Base-by-base conservation (phyloP, 306 rosid species). In the Vicia villosa region DNA sequence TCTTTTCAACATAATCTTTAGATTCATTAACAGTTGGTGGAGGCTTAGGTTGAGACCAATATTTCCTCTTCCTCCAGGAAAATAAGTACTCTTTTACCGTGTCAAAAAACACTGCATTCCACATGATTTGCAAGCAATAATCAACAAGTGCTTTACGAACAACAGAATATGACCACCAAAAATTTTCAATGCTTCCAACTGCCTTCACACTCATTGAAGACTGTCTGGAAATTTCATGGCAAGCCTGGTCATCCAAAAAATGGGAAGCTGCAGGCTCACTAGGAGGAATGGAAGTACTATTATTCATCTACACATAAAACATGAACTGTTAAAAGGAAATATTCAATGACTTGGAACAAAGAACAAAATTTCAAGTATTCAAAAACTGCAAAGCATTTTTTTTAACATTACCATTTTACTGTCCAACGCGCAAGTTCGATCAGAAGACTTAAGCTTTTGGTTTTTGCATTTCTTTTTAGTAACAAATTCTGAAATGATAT, bases 91-190 rank as follows among this genome's bases (percentile, higher is more conserved):
- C 96, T 9, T 80, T 80, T 57, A 94, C 59, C 21, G 79, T 59
- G 83, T 94, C 96, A 86, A 76, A 89, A 82, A 83, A 85, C 50
- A 89, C 89, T 42, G 97, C 92, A 83, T 94, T 94, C 99, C 97
- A 94, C 83, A 82, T 82, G 52, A 89, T 91, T 86, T 89, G 81
- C 86, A 81, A 77, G 87, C 91, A 91, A 79, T 80, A 80, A 76
- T 87, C 83, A 74, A 73, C 66, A 76, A 94, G 88, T 66, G 82
- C 77, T 81, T 70, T 79, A 30, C 99, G 82, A 60, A 94, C 86
- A 86, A 46, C 87, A 20, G 87, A 76, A 75, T 81, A 83, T 16
- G 89, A 85, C 72, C 86, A 83, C 88, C 87, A 78, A 81, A 88
- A 94, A 65, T 84, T 89, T 64, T 91, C 92, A 68, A 88, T 63